These are phyloP conservation scores for Colletotrichum sp. DNA, from an alignment of 2,329 filamentous ascomycete species.

Conservation along the genomic window DNA sequence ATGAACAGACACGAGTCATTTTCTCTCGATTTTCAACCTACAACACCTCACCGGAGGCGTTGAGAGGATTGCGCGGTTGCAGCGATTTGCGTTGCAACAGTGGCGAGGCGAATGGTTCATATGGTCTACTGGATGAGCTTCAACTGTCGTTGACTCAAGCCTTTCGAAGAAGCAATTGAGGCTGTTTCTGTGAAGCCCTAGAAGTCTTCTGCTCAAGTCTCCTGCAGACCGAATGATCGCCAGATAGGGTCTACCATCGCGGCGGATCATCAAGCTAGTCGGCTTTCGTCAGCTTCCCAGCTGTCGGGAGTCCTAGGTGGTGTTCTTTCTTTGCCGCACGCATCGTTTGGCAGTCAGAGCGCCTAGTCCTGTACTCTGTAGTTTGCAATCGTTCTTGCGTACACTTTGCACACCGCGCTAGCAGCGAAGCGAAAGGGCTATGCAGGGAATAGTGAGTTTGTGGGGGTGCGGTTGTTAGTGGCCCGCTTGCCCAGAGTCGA, in stretches of 20 bases:
- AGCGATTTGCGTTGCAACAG: background rate
- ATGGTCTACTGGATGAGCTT: background rate
- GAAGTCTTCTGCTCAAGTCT: conserved; percentile 6
- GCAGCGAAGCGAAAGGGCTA: background rate
- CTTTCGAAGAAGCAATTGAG: background rate
- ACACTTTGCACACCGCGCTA: background rate
- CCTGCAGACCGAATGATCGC: background rate
- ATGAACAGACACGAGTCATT: conserved; percentile 1
- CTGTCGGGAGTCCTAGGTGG: background rate
- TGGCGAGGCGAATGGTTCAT: background rate
- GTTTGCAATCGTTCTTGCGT: background rate
- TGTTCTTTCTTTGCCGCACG: background rate
- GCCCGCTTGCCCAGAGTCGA: background rate
- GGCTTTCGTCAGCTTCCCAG: conserved; percentile 3
- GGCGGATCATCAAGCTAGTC: conserved; percentile 12
- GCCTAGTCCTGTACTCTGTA: background rate
- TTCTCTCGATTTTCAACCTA: background rate
- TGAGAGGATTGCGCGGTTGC: background rate
- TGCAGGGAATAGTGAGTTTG: conserved; percentile 3
- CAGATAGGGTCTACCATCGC: conserved; percentile 6
- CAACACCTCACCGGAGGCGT: background rate
- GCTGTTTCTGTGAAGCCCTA: conserved; percentile 9
- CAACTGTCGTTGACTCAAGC: background rate
- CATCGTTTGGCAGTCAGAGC: conserved; percentile 3
- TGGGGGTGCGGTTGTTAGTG: conserved; percentile 1